phyloP scores from a whole-genome alignment of 106 monocot genomes.

The Acorus gramineus region DNA sequence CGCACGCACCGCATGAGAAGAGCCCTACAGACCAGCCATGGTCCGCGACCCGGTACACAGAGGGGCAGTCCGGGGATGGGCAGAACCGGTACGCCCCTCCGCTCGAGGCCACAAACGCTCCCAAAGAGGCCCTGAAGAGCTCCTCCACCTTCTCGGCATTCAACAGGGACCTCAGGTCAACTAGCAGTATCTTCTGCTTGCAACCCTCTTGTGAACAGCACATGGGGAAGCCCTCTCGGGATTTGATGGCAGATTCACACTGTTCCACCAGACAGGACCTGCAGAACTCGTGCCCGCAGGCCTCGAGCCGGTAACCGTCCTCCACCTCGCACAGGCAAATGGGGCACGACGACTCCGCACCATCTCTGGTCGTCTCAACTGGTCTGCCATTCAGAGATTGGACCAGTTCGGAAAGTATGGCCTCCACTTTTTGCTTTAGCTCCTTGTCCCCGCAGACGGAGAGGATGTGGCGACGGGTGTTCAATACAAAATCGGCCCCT shows the following conservation, averaged over 20 bases:
- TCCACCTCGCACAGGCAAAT: conserved; percentile 92
- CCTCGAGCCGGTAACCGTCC: conserved; percentile 64
- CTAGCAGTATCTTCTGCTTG: conserved; percentile 30
- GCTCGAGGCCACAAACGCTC: conserved; percentile 49
- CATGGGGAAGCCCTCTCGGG: conserved; percentile 69
- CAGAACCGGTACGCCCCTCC: conserved; percentile 54
- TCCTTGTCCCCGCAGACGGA: conserved; percentile 50
- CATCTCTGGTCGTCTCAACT: background rate
- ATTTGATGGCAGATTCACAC: conserved; percentile 59
- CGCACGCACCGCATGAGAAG: conserved; percentile 67
- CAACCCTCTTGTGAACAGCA: conserved; percentile 60
- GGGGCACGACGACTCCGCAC: conserved; percentile 38
- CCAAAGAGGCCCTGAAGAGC: conserved; percentile 68
- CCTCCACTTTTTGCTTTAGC: conserved; percentile 49
- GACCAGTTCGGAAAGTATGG: conserved; percentile 36
- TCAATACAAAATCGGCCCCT: conserved; percentile 40
- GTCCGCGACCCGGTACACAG: conserved; percentile 23
- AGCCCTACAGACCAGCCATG: conserved; percentile 6
- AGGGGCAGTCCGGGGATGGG: conserved; percentile 40
- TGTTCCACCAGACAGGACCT: conserved; percentile 62
- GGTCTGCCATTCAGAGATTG: conserved; percentile 13
- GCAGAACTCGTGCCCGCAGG: conserved; percentile 72
- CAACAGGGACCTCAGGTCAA: conserved; percentile 55
- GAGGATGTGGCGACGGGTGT: conserved; percentile 45
- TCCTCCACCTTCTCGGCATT: conserved; percentile 49